These are phyloP conservation scores for Neolentinus lepideus DNA, from an alignment of 1,284 basidiomycete species.

Conservation along the genomic window DNA sequence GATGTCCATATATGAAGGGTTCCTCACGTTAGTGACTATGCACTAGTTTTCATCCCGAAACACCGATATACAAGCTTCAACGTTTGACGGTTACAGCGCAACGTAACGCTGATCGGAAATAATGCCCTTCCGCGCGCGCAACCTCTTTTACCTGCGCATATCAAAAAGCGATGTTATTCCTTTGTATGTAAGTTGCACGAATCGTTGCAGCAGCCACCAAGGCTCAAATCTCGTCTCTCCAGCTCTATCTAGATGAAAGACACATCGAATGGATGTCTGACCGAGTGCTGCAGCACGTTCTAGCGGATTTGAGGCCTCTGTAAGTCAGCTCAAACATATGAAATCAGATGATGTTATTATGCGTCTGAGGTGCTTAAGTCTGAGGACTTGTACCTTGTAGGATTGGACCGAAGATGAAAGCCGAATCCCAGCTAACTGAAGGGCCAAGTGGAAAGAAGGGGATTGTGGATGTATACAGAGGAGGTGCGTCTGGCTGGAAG, in stretches of 20 bases:
- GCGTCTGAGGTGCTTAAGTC: not conserved
- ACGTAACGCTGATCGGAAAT: not conserved
- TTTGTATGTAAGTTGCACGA: conserved; percentile 47
- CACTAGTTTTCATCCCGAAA: too few species aligned
- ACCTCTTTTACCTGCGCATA: conserved; percentile 65
- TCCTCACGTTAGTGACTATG: too few species aligned
- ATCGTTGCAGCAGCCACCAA: too few species aligned
- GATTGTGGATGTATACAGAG: conserved; percentile 65
- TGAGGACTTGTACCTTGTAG: conserved; percentile 25
- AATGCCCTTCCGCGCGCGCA: conserved; percentile 42
- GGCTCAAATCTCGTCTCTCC: not conserved
- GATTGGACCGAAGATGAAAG: conserved; percentile 57
- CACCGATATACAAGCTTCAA: too few species aligned
- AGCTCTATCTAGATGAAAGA: conserved; percentile 75
- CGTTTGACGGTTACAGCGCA: too few species aligned
- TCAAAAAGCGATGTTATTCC: conserved; percentile 57
- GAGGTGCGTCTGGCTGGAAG: conserved; percentile 56
- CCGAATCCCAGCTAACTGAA: conserved; percentile 41
- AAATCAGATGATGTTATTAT: not conserved
- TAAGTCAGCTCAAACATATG: conserved; percentile 32
- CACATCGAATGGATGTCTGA: conserved; percentile 80
- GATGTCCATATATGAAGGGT: too few species aligned
- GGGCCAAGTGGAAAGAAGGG: conserved; percentile 44
- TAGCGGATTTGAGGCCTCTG: conserved; percentile 66
- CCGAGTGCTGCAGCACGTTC: conserved; percentile 56